Base-by-base conservation (phyloP, 2,329 filamentous ascomycete genomes). In the Talaromyces rugulosus region DNA sequence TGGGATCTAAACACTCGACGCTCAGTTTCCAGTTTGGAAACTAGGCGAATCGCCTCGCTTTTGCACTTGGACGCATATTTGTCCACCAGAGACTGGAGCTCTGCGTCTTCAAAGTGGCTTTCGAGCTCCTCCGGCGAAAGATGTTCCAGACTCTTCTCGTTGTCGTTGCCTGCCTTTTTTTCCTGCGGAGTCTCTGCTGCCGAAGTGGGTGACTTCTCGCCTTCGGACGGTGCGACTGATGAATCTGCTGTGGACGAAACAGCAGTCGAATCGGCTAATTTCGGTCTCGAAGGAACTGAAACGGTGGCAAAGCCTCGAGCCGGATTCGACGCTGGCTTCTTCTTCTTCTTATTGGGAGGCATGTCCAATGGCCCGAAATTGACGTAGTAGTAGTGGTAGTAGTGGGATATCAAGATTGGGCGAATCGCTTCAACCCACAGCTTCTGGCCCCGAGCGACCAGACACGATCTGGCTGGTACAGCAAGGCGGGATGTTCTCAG, bases 271-370 rank as follows among this genome's bases (percentile, higher is more conserved):
- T 78, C 75, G 42, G 77, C 72, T 62, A 75, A 65, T 71, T 94
- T 92, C 53, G 85, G 81, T 73, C 93, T 96, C 28, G 92, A 96
- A 51, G 92, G 91, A 63, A 96, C 85, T 1, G 94, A 98, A 12
- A 91, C 96, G 5, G 95, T 99, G 66, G 94, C 92, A 78, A 97
- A 96, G 18, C 93, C 95, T 75, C 95, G 85, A 44, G 92, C 92
- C 63, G 93, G 91, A 76, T 97, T 98, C 34, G 89, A 86, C 30
- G 86, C 85, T 60, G 90, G 84, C 84, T 97, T 98, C 82, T 92
- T 96, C 81, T 97, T 96, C 80, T 96, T 96, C 77, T 91, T 90
- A 65, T 81, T 80, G 14, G 78, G 73, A 44, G 89, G 89, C 90
- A 94, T 94, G 30, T 61, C 57, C 31, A 28, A 11, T 33, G 30